Base-by-base conservation (phyloP, 2,329 filamentous ascomycete species). In the Ramularia endophylla region DNA sequence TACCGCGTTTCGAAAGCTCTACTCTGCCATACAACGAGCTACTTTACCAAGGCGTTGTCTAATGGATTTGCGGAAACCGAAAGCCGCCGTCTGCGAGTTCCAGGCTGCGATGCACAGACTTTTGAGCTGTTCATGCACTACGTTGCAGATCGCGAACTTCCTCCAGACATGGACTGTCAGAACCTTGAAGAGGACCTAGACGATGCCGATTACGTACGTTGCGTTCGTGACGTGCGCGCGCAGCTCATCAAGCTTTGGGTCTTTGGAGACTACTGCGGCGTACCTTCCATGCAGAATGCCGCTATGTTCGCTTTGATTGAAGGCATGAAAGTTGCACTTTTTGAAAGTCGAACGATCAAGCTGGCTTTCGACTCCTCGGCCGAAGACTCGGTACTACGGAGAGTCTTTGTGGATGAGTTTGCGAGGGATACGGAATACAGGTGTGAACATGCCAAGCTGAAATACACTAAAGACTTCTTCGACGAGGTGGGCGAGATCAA, bases 11-110 rank as follows among this genome's bases (percentile, higher is more conserved):
- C 30, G 8, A 35, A 32, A 25, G 38, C 39, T 3, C 12, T 46
- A 3, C 30, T 46, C 3, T 38, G 39, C 25, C 29, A 29, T 3
- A 36, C 35, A 25, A 38, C 34, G 2, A 11, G 13, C 4, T 42
- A 46, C 19, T 46, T 46, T 35, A 12, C 5, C 3, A 42, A 42
- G 34, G 43, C 43, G 3, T 30, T 46, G 11, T 3, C 38, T 3
- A 35, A 39, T 13, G 5, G 17, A 4, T 42, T 31, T 19, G 20
- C n/a, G 15, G 43, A 46, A 19, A 20, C 28, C 3, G 15, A 27
- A 11, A n/a, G 36, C 9, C 38, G 22, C 3, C 15, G 2, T 11
- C 29, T 41, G 2, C 33, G 25, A 16, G 29, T 42, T 3, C 43
- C 43, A 9, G 38, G 35, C 2, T 39, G 43, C 22, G 25, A 36